phyloP scores from a whole-genome alignment of 2,329 filamentous ascomycete species.

The Talaromyces rugulosus region DNA sequence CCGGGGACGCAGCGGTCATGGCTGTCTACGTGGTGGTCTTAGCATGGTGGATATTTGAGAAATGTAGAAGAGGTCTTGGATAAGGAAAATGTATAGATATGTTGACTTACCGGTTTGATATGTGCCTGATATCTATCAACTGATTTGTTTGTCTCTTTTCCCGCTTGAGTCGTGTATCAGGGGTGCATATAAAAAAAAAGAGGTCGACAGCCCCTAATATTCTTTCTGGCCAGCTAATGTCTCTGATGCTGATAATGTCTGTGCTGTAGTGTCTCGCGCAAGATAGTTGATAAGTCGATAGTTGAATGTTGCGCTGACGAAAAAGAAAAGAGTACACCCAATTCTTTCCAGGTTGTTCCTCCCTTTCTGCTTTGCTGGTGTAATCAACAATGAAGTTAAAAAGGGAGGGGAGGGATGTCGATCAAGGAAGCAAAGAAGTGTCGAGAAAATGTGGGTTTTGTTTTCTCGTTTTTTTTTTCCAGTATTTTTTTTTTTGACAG shows the following conservation, averaged over 20 bases:
- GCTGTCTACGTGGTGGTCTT: neutral
- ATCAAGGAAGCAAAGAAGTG: neutral
- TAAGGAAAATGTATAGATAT: too few species aligned
- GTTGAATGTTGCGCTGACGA: neutral
- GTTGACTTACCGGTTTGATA: neutral
- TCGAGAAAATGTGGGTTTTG: neutral
- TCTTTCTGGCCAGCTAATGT: neutral
- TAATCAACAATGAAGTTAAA: neutral
- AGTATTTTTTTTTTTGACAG: neutral
- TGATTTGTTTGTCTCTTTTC: neutral
- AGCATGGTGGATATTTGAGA: neutral
- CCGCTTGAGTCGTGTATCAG: too few species aligned
- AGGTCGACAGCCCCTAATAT: neutral
- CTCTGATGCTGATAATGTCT: neutral
- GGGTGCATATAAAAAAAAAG: neutral
- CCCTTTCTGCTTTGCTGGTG: neutral
- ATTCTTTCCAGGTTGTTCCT: too few species aligned
- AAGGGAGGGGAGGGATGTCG: slow-evolving; percentile 1
- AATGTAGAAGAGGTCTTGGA: neutral
- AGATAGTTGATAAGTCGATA: neutral
- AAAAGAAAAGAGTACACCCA: too few species aligned
- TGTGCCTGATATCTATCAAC: neutral
- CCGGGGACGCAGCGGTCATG: slow-evolving; percentile 35
- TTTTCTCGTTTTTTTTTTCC: neutral
- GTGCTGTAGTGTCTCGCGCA: neutral